Evolutionary conservation across 176 grass and related monocot species (phyloP).

Genomic region (Elymus sibiricus): DNA sequence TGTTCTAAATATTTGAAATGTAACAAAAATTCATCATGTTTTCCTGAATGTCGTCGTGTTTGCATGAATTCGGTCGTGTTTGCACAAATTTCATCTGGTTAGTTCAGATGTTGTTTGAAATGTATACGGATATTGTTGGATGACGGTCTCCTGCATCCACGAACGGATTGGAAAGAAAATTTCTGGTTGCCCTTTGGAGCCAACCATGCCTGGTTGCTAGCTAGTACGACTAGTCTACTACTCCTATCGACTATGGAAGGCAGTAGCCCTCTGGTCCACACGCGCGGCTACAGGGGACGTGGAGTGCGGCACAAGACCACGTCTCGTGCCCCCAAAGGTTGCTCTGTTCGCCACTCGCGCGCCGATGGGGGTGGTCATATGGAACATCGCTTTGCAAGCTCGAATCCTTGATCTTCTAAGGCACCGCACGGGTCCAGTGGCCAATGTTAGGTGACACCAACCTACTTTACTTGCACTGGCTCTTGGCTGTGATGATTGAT

Average conservation of each 20-base stretch:
- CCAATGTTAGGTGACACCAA: constrained; percentile 16
- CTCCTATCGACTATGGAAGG: background rate
- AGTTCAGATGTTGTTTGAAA: no score
- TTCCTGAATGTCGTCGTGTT: no score
- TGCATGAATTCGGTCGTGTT: no score
- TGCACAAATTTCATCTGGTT: no score
- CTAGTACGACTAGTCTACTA: background rate
- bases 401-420: constrained; percentile 44
- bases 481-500: background rate
- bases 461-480: background rate
- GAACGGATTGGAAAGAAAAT: no score
- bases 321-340: constrained; percentile 37
- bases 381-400: background rate
- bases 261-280: background rate
- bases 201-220: background rate
- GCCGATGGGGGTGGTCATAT: background rate
- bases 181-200: no score
- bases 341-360: constrained; percentile 9
- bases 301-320: constrained; percentile 36
- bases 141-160: no score
- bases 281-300: background rate
- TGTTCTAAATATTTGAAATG: no score
- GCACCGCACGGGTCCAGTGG: background rate
- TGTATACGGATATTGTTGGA: no score
- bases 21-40: no score